Evolutionary conservation across 495 filamentous ascomycete species (phyloP).

Genomic region (Geopyxis carbonaria): DNA sequence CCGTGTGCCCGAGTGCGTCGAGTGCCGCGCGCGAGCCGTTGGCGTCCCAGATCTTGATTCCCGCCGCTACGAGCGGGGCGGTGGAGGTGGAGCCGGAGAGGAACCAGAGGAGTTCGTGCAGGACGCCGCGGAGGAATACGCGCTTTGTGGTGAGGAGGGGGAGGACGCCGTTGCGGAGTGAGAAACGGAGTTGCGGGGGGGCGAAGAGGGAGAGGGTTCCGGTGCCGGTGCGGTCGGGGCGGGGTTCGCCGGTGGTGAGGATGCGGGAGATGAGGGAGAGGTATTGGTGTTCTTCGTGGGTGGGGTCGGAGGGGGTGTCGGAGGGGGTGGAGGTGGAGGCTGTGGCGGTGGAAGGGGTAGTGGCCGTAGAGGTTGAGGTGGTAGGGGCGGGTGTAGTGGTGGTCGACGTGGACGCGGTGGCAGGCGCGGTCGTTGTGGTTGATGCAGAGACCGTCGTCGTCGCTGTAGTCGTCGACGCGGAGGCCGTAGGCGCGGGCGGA

Average conservation of each 20-base stretch:
- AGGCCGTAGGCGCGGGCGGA: no score
- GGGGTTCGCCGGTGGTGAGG: constrained; percentile 55
- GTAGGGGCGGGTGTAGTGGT: no score
- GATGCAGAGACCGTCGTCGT: no score
- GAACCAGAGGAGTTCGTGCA: constrained; percentile 96
- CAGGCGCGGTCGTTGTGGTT: no score
- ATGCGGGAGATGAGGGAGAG: constrained; percentile 60
- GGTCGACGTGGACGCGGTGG: no score
- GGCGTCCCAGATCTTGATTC: constrained; percentile 95
- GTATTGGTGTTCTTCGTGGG: constrained; percentile 68
- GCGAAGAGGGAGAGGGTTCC: constrained; percentile 82
- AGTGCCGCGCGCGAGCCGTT: constrained; percentile 83
- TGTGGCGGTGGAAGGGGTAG: no score
- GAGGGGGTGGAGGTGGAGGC: no score
- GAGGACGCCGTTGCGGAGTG: constrained; percentile 51
- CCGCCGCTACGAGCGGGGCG: constrained; percentile 48
- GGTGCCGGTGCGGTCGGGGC: constrained; percentile 83
- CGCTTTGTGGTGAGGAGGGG: constrained; percentile 94
- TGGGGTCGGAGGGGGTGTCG: no score
- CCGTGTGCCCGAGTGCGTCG: constrained; percentile 59
- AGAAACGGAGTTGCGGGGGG: constrained; percentile 69
- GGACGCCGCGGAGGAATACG: constrained; percentile 78
- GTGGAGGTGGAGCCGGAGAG: constrained; percentile 68
- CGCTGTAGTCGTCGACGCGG: no score
- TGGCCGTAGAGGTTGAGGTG: no score